These are phyloP conservation scores for Fraxinus floribunda DNA, from an alignment of 305 asterid genomes.

Conservation along the genomic window DNA sequence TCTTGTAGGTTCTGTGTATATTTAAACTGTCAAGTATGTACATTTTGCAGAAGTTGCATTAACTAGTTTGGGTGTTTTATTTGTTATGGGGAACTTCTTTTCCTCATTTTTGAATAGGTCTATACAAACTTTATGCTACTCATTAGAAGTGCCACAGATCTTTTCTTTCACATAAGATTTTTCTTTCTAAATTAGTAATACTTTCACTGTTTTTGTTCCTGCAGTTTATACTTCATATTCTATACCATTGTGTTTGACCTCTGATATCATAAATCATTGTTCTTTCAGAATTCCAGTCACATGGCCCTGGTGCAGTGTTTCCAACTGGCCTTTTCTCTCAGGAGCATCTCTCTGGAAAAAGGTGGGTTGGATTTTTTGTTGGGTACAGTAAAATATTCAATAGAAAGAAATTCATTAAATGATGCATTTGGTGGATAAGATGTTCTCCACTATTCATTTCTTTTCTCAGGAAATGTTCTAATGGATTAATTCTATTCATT, in stretches of 20 bases:
- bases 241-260: background rate
- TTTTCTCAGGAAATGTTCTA: background rate
- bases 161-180: background rate
- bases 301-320: conserved; percentile 47
- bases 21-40: background rate
- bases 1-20: background rate
- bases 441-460: background rate
- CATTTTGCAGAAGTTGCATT: background rate
- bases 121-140: background rate
- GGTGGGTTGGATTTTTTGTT: conserved; percentile 33
- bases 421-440: background rate
- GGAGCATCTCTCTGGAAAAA: conserved; percentile 39
- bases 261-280: background rate
- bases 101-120: background rate
- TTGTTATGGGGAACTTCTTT: background rate
- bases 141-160: background rate
- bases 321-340: conserved; percentile 53
- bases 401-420: background rate
- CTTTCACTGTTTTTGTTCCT: background rate
- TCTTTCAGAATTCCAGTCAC: conserved; percentile 42
- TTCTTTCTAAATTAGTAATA: background rate
- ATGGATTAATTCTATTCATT: background rate
- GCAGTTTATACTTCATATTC: background rate
- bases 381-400: background rate
- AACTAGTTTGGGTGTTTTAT: background rate